These are phyloP conservation scores for Musa beccarii DNA, from an alignment of 176 grass and related monocot species.

Conservation along the genomic window DNA sequence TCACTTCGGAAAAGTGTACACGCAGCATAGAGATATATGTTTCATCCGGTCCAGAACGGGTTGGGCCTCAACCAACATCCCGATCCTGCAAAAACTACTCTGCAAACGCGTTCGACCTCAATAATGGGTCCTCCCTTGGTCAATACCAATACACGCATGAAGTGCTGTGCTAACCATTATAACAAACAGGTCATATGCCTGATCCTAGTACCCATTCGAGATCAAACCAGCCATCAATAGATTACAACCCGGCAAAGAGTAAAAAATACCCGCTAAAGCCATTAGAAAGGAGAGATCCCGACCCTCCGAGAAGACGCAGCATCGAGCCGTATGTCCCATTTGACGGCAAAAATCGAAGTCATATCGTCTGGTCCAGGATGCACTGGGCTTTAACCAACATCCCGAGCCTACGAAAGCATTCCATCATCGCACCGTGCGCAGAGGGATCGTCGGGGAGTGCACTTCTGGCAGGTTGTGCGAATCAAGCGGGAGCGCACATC, in stretches of 20 bases:
- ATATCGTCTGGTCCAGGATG: conserved; percentile 7
- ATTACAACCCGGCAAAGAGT: conserved; percentile 1
- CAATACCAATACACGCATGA: too few species aligned
- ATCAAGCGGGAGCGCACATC: background rate
- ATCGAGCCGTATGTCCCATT: background rate
- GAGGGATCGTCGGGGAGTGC: background rate
- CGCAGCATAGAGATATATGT: too few species aligned
- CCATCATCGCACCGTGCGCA: conserved; percentile 5
- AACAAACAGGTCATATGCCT: conserved; percentile 14
- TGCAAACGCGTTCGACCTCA: too few species aligned
- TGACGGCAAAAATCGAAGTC: conserved; percentile 8
- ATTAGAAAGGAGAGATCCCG: conserved; percentile 8
- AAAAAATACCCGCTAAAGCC: background rate
- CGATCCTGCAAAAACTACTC: too few species aligned
- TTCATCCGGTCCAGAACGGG: too few species aligned
- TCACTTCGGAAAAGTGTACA: too few species aligned
- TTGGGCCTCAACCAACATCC: too few species aligned
- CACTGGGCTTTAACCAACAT: background rate
- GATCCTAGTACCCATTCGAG: conserved; percentile 3
- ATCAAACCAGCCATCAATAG: background rate
- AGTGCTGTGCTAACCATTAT: conserved; percentile 4
- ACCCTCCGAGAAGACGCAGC: conserved; percentile 17
- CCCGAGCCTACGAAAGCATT: conserved; percentile 7
- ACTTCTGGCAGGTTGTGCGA: background rate
- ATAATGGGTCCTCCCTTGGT: too few species aligned